Evolutionary conservation across 805 yeast genomes (phyloP).

Genomic region (Blastobotrys mokoenaii): DNA sequence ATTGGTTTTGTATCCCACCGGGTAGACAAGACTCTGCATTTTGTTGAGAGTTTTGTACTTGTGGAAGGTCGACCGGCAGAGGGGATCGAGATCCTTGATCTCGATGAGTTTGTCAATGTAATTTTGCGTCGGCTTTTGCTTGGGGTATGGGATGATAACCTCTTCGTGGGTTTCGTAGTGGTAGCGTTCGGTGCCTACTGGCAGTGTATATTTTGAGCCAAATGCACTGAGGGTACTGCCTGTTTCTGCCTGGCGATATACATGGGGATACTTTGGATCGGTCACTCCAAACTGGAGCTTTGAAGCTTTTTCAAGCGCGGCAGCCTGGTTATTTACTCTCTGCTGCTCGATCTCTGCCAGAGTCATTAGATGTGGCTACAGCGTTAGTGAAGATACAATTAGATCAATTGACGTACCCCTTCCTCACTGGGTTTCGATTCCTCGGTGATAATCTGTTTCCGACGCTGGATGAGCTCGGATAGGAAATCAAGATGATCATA

Average conservation of each 20-base stretch:
- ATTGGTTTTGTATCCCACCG: constrained; percentile 85
- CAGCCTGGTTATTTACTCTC: constrained; percentile 17
- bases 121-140: constrained; percentile 26
- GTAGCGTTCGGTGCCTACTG: constrained; percentile 59
- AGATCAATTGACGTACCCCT: neutral
- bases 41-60: constrained; percentile 71
- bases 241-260: constrained; percentile 61
- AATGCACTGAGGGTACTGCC: constrained; percentile 65
- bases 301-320: constrained; percentile 18
- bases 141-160: constrained; percentile 71
- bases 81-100: constrained; percentile 56
- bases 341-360: constrained; percentile 17
- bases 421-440: too few relatives aligned
- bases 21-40: constrained; percentile 85
- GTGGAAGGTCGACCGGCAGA: constrained; percentile 78
- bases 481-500: constrained; percentile 79
- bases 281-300: constrained; percentile 25
- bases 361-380: constrained; percentile 7
- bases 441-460: constrained; percentile 17
- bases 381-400: neutral
- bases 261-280: constrained; percentile 69
- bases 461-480: constrained; percentile 45
- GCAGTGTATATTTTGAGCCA: constrained; percentile 74
- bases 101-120: constrained; percentile 40
- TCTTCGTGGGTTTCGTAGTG: constrained; percentile 57